Evolutionary conservation across 1,284 basidiomycete genomes (phyloP).

Genomic region (Ustilago vetiveriae): DNA sequence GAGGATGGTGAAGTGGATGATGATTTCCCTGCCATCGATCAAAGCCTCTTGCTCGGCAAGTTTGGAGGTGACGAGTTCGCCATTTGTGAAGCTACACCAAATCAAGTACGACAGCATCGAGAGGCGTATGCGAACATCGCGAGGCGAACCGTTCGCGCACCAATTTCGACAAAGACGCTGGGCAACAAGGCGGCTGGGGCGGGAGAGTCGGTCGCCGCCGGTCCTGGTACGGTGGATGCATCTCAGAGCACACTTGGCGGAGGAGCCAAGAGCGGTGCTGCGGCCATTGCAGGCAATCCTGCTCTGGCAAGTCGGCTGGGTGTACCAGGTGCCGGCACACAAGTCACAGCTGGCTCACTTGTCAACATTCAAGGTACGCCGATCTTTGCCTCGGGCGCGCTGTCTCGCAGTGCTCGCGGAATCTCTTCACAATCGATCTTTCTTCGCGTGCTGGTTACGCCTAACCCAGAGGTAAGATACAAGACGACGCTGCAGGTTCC

Average conservation of each 20-base stretch:
- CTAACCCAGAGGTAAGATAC: constrained; percentile 57
- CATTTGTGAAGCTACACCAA: constrained; percentile 76
- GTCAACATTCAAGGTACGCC: constrained; percentile 55
- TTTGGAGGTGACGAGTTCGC: constrained; percentile 93
- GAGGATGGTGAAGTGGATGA: constrained; percentile 99
- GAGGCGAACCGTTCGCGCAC: constrained; percentile 34
- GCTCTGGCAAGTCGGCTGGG: constrained; percentile 35
- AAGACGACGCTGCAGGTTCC: constrained; percentile 69
- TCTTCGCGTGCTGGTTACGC: constrained; percentile 59
- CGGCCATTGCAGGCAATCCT: constrained; percentile 26
- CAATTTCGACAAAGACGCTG: constrained; percentile 9
- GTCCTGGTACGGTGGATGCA: constrained; percentile 16
- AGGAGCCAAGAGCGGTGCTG: constrained; percentile 20
- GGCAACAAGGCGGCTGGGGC: constrained; percentile 5
- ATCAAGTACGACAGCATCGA: constrained; percentile 84
- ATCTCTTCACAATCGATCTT: constrained; percentile 53
- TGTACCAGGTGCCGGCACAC: constrained; percentile 14
- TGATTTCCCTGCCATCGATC: constrained; percentile 95
- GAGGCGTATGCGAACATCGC: constrained; percentile 61
- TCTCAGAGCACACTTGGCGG: constrained; percentile 23
- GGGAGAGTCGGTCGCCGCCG: constrained; percentile 20
- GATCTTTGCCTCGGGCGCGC: constrained; percentile 54
- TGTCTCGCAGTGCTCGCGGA: constrained; percentile 42
- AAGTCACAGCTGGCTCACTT: constrained; percentile 39
- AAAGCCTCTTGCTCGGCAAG: constrained; percentile 82